These are phyloP conservation scores for Melampsora abietis-canadensis DNA, from an alignment of 1,284 basidiomycete genomes.

Conservation along the genomic window DNA sequence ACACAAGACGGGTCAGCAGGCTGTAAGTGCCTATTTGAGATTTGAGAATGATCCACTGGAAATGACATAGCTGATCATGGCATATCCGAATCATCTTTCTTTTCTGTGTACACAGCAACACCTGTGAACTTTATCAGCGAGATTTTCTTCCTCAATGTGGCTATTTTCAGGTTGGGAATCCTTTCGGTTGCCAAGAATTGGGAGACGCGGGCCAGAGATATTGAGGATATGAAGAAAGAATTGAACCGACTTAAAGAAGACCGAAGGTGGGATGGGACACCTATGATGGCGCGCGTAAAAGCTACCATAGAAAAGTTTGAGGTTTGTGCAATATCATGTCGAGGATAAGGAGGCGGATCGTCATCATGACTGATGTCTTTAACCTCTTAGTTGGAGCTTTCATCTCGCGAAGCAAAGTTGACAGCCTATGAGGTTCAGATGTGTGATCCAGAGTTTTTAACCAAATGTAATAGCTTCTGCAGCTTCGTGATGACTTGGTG, in stretches of 20 bases:
- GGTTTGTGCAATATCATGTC: slow-evolving; percentile 6
- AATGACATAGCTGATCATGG: neutral
- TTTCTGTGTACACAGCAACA: slow-evolving; percentile 41
- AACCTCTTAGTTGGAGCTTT: slow-evolving; percentile 46
- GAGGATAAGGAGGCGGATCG: neutral
- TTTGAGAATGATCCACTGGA: neutral
- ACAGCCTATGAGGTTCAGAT: slow-evolving; percentile 80
- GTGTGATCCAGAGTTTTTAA: slow-evolving; percentile 77
- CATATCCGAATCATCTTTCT: neutral
- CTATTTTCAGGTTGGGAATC: slow-evolving; percentile 80
- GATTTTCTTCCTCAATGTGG: slow-evolving; percentile 81
- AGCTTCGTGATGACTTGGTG: slow-evolving; percentile 93
- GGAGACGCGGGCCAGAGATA: slow-evolving; percentile 67
- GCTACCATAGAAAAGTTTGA: slow-evolving; percentile 35
- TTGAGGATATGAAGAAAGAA: slow-evolving; percentile 73
- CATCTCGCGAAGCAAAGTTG: slow-evolving; percentile 55
- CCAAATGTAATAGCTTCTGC: slow-evolving; percentile 74
- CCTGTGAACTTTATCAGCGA: slow-evolving; percentile 90
- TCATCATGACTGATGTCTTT: neutral
- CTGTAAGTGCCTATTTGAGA: neutral
- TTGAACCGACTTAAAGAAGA: slow-evolving; percentile 73
- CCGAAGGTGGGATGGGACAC: slow-evolving; percentile 67
- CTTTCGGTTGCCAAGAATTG: slow-evolving; percentile 73
- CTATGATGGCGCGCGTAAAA: slow-evolving; percentile 28
- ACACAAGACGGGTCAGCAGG: slow-evolving; percentile 52